phyloP scores from a whole-genome alignment of 768 basidiomycete species.

The Termitomyces eurrhizus region DNA sequence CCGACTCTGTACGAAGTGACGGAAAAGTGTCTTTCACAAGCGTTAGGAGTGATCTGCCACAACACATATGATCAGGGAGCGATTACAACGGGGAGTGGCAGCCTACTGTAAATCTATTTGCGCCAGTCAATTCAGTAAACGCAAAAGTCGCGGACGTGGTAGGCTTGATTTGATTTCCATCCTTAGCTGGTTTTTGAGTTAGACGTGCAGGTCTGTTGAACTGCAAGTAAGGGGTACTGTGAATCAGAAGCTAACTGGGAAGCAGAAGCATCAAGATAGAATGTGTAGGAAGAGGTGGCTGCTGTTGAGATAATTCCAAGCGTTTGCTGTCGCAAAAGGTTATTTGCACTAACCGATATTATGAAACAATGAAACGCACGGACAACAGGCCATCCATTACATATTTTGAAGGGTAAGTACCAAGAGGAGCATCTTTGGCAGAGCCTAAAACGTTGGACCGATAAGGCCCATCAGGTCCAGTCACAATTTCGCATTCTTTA shows the following conservation, averaged over 20 bases:
- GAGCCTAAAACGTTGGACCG: conserved; percentile 15
- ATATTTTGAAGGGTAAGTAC: not conserved
- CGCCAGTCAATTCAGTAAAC: conserved; percentile 2
- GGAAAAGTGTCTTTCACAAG: conserved; percentile 3
- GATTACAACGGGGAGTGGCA: not conserved
- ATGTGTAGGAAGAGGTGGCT: conserved; percentile 12
- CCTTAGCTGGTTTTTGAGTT: not conserved
- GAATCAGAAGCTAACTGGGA: not conserved
- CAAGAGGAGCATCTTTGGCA: not conserved
- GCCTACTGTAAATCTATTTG: conserved; percentile 11
- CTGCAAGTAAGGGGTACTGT: conserved; percentile 8
- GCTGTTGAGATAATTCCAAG: conserved; percentile 11
- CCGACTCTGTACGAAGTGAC: conserved; percentile 15
- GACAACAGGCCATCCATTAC: conserved; percentile 12
- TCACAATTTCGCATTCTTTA: conserved; percentile 14
- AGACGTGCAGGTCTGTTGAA: conserved; percentile 12
- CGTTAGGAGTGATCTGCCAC: conserved; percentile 7
- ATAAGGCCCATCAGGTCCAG: conserved; percentile 15
- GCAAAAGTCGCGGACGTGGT: not conserved
- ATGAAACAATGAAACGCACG: not conserved
- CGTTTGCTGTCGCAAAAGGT: conserved; percentile 11
- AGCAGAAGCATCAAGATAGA: conserved; percentile 10
- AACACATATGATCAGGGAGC: not conserved
- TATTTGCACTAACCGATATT: too few species aligned
- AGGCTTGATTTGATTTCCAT: not conserved